Percentiles rank a stretch among this genome's conserved stretches.
Evolutionary conservation across 306 rosid genomes (phyloP).

Genomic region (Echinosophora koreensis): DNA sequence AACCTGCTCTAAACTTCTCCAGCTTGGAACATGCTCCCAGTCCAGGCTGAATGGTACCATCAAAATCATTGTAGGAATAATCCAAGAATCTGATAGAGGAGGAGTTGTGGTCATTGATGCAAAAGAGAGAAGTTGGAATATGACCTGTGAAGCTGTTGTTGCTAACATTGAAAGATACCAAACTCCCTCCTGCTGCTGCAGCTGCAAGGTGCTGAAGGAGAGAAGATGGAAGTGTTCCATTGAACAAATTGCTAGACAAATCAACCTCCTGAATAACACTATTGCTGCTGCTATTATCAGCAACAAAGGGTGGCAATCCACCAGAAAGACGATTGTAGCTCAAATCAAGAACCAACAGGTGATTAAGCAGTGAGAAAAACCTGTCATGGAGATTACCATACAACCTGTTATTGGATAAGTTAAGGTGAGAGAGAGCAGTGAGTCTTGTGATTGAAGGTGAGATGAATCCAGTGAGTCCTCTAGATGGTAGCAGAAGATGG

Average conservation of each 20-base stretch:
- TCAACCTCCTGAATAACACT: slow-evolving; percentile 55
- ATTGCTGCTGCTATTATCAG: background rate
- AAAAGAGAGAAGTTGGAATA: slow-evolving; percentile 62
- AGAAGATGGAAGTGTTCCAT: slow-evolving; percentile 65
- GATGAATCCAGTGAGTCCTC: slow-evolving; percentile 65
- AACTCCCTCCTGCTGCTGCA: slow-evolving; percentile 50
- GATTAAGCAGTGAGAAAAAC: slow-evolving; percentile 54
- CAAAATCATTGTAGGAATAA: slow-evolving; percentile 70
- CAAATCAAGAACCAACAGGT: slow-evolving; percentile 63
- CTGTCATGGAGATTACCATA: slow-evolving; percentile 59
- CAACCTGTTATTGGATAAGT: slow-evolving; percentile 71
- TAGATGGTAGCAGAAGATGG: slow-evolving; percentile 55
- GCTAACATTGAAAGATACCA: slow-evolving; percentile 78
- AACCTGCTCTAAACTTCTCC: slow-evolving; percentile 78
- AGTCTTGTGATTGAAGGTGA: slow-evolving; percentile 54
- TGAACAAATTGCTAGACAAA: slow-evolving; percentile 79
- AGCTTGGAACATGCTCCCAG: slow-evolving; percentile 71
- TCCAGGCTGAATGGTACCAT: slow-evolving; percentile 59
- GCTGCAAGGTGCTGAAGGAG: slow-evolving; percentile 49
- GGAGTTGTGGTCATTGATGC: slow-evolving; percentile 49
- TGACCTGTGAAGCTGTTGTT: slow-evolving; percentile 76
- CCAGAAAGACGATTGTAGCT: slow-evolving; percentile 65
- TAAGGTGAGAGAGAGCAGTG: slow-evolving; percentile 59
- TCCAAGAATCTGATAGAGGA: slow-evolving; percentile 65
- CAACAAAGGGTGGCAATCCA: slow-evolving; percentile 45